Percentiles rank a stretch among this genome's conserved stretches.
phyloP scores from a whole-genome alignment of 495 filamentous ascomycete species.

The Aspergillus hancockii region DNA sequence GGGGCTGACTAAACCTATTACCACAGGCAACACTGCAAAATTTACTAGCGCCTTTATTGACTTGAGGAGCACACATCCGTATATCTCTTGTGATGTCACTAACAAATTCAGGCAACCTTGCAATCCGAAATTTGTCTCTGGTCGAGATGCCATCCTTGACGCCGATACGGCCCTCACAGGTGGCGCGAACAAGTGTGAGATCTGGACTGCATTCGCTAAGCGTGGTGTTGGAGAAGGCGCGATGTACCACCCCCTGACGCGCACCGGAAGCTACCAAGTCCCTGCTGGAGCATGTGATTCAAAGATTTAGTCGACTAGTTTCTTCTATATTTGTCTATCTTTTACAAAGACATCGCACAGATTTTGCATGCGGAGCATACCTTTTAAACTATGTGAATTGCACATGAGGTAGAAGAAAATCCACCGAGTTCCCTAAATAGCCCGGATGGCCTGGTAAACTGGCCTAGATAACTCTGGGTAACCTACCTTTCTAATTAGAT shows the following conservation, averaged over 20 bases:
- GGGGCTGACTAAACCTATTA: no score
- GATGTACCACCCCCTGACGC: neutral
- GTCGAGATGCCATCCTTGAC: slow-evolving; percentile 54
- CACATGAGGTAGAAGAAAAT: no score
- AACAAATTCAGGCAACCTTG: slow-evolving; percentile 47
- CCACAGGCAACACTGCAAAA: no score
- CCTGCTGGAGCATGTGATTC: neutral
- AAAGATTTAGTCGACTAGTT: neutral
- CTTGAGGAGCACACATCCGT: neutral
- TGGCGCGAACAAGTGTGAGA: slow-evolving; percentile 49
- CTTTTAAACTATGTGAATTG: no score
- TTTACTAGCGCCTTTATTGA: no score
- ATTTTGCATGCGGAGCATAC: no score
- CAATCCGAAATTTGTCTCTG: slow-evolving; percentile 50
- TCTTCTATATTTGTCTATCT: no score
- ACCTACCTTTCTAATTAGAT: no score
- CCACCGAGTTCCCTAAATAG: no score
- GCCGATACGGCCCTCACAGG: slow-evolving; percentile 50
- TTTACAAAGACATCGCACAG: no score
- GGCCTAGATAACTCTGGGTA: no score
- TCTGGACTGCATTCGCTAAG: slow-evolving; percentile 58
- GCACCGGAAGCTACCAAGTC: neutral
- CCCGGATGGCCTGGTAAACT: no score
- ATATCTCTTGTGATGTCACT: neutral
- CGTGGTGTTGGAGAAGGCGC: slow-evolving; percentile 39